Base-by-base conservation (phyloP, 2,329 filamentous ascomycete species). In the Calonectria pauciramosa region DNA sequence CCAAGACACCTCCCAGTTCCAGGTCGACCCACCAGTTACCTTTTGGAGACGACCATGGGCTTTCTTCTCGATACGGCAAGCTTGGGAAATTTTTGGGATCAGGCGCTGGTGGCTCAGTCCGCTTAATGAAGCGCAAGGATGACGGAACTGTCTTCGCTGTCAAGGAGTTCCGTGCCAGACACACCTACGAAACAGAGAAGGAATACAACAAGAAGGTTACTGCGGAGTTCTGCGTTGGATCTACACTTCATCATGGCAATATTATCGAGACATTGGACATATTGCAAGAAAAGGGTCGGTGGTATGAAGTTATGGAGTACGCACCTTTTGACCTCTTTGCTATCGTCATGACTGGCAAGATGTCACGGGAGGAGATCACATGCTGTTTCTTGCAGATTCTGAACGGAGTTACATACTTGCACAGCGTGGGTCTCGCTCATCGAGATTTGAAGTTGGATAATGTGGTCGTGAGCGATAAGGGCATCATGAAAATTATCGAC, bases 301-400 rank as follows among this genome's bases (percentile, higher is more conserved):
- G 97, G 95, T 99, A 96, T 82, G 96, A 99, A 82, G 97, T 99
- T 52, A 99, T 99, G 97, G 97, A 99, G 83, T 99, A 98, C 82
- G 97, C 96, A 14, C 97, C 97, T 0, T 99, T 90, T 82, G 97
- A 99, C 84, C 90, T 99, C 36, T 99, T 99, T 83, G 97, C 97
- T 16, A 98, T 97, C 77, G 97, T 99, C 78, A 99, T 99, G 97
- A 99, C 97, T 0, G 97, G 97, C 44, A 98, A 96, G 86, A 99
- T 99, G 97, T 92, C 92, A 51, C 93, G 95, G 73, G 94, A 98
- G 80, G 97, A 99, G 84, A 91, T 99, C 74, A 93, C 93, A 4
- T 99, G 97, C 85, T 94, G 93, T 75, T 99, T 98, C 81, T 88
- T 99, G 78, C 97, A 99, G 84, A 98, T 99, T 76, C 87, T 99